Evolutionary conservation across 148 eudicot species (phyloP).

Genomic region (Mesembryanthemum crystallinum): DNA sequence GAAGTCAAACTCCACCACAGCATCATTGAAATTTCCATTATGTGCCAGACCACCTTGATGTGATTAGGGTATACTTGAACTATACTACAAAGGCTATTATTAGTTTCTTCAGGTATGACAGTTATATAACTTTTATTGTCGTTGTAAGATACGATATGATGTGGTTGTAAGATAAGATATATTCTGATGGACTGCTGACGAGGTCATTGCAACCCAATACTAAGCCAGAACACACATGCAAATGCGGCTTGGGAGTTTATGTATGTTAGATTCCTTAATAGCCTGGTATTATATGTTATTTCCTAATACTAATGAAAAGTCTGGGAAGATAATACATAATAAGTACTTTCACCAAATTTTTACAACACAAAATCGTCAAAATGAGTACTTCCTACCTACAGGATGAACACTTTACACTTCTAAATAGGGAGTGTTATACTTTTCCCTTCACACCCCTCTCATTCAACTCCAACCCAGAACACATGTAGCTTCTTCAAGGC

Average conservation of each 20-base stretch:
- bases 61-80: slow-evolving; percentile 3
- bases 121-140: no score
- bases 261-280: background rate
- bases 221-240: background rate
- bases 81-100: no score
- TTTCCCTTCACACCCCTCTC: background rate
- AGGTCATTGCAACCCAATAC: background rate
- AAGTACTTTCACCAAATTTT: no score
- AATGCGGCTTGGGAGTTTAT: background rate
- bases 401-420: background rate
- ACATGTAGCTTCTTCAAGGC: background rate
- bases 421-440: background rate
- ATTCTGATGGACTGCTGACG: background rate
- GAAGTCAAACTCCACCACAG: background rate
- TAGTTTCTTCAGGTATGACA: no score
- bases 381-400: background rate
- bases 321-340: no score
- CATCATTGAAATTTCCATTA: background rate
- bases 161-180: background rate
- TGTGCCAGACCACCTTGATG: slow-evolving; percentile 2
- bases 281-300: background rate
- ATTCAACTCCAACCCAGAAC: background rate
- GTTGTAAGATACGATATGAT: no score
- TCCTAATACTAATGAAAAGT: background rate
- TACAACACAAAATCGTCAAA: no score